A percentile compares a stretch with the other conserved stretches of the same genome.
phyloP scores from a whole-genome alignment of 192 early-diverging fungal species.

The Backusella tuberculispora region DNA sequence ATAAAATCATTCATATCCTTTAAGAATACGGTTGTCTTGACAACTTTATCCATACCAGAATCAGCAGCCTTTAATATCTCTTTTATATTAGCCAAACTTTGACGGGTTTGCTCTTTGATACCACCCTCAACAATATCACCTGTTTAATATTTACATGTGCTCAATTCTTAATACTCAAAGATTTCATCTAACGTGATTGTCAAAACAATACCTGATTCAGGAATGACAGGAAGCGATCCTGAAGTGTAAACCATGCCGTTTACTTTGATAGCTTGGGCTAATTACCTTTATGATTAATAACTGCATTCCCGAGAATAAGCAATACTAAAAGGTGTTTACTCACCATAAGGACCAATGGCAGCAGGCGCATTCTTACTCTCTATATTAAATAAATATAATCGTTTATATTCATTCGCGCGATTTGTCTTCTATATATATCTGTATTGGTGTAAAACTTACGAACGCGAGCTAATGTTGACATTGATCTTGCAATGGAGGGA shows the following conservation, averaged over 20 bases:
- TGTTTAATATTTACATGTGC: background rate
- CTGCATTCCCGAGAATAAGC: background rate
- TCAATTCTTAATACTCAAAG: background rate
- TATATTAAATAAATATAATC: conserved; percentile 32
- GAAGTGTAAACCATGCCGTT: conserved; percentile 87
- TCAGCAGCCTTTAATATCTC: conserved; percentile 83
- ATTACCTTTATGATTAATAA: background rate
- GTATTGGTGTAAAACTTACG: conserved; percentile 35
- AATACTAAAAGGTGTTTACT: conserved; percentile 23
- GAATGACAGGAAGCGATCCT: conserved; percentile 76
- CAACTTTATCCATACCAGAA: conserved; percentile 80
- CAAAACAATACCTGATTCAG: conserved; percentile 59
- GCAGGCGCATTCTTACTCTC: conserved; percentile 65
- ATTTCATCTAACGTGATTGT: background rate
- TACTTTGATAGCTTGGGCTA: conserved; percentile 75
- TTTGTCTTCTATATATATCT: background rate
- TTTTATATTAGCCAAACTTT: conserved; percentile 80
- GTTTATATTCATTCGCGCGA: conserved; percentile 25
- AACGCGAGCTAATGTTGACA: conserved; percentile 45
- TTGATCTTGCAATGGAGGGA: conserved; percentile 28
- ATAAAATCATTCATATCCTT: conserved; percentile 91
- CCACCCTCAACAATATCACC: conserved; percentile 36
- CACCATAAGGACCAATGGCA: conserved; percentile 80
- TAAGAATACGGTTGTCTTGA: conserved; percentile 96
- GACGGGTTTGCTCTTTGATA: conserved; percentile 46